Conservation (phyloP, 495 filamentous ascomycete genomes). For the Terfezia claveryi region DNA sequence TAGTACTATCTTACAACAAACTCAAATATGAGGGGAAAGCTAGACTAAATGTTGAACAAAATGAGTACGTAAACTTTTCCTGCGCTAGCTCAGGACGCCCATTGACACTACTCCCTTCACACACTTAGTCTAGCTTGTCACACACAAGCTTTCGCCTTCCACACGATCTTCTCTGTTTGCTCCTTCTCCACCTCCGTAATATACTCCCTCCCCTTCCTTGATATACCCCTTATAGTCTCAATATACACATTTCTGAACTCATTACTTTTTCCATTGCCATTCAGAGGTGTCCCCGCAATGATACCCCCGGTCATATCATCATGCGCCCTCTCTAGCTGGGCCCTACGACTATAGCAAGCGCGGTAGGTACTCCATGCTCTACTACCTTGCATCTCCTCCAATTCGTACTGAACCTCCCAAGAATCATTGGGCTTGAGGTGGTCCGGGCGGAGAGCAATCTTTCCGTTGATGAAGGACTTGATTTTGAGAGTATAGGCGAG, state of each 20-base stretch:
- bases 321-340: neutral
- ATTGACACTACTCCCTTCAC: too few species aligned
- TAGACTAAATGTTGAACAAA: too few species aligned
- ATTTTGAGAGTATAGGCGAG: slow-evolving; percentile 47
- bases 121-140: too few species aligned
- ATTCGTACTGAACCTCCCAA: slow-evolving; percentile 59
- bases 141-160: too few species aligned
- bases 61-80: too few species aligned
- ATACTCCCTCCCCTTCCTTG: neutral
- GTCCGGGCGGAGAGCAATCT: slow-evolving; percentile 36
- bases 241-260: neutral
- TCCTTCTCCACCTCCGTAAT: neutral
- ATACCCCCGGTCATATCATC: neutral
- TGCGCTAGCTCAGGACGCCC: too few species aligned
- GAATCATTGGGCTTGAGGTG: slow-evolving; percentile 28
- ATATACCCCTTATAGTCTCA: neutral
- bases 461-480: slow-evolving; percentile 49
- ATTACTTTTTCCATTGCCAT: neutral
- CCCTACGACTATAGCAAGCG: neutral
- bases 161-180: neutral
- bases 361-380: neutral
- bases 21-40: too few species aligned
- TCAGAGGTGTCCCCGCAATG: neutral
- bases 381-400: slow-evolving; percentile 28
- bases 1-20: too few species aligned